phyloP scores from a whole-genome alignment of 192 early-diverging fungal genomes.

The Rhizophagus clarus region DNA sequence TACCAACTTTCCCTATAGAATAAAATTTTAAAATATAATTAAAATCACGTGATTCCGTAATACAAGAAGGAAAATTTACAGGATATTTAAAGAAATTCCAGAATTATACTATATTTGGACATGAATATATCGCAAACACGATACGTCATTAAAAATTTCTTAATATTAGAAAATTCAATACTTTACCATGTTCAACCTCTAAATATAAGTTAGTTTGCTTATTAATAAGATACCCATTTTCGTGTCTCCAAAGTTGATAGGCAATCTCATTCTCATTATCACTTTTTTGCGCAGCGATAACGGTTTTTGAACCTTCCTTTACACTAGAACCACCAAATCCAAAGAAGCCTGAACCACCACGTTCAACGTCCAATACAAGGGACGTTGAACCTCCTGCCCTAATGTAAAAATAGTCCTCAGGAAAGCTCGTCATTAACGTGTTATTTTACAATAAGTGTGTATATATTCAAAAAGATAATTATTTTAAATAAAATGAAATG shows the following conservation, averaged over 20 bases:
- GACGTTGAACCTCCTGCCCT: background rate
- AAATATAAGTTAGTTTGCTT: background rate
- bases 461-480: background rate
- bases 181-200: constrained; percentile 23
- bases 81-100: no score
- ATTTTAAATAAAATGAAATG: background rate
- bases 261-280: background rate
- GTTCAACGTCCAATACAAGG: constrained; percentile 24
- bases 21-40: background rate
- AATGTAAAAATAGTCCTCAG: constrained; percentile 19
- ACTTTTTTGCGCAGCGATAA: constrained; percentile 15
- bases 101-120: no score
- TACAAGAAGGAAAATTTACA: no score
- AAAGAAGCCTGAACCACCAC: background rate
- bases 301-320: constrained; percentile 10
- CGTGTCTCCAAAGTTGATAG: constrained; percentile 23
- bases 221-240: constrained; percentile 20
- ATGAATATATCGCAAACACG: no score
- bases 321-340: background rate
- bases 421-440: constrained; percentile 15
- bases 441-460: background rate
- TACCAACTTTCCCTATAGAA: constrained; percentile 7
- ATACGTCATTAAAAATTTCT: background rate
- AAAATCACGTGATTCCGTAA: background rate
- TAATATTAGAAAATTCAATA: background rate